Percentiles rank a stretch among this genome's conserved stretches.
phyloP scores from a whole-genome alignment of 192 early-diverging fungal species.

The Mortierella antarctica region DNA sequence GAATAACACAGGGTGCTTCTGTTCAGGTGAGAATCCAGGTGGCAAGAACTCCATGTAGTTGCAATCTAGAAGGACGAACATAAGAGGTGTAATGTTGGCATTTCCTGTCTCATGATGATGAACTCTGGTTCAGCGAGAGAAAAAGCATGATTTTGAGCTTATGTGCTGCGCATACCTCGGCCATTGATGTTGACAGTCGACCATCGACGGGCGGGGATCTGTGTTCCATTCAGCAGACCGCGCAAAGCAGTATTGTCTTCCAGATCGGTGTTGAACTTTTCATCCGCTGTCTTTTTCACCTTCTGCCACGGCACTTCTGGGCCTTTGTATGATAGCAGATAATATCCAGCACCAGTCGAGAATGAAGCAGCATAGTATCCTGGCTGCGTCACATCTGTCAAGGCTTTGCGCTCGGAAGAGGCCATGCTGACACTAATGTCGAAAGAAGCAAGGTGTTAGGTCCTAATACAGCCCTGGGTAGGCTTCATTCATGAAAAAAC shows the following conservation, averaged over 20 bases:
- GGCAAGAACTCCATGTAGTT: constrained; percentile 87
- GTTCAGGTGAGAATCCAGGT: constrained; percentile 76
- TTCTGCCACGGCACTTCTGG: constrained; percentile 86
- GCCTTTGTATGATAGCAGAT: constrained; percentile 81
- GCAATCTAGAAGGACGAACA: constrained; percentile 54
- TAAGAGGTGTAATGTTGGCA: not conserved
- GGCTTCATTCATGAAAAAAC: not conserved
- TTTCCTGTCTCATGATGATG: not conserved
- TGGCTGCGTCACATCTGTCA: constrained; percentile 54
- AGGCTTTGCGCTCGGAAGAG: constrained; percentile 24
- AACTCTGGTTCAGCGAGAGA: too few relatives aligned
- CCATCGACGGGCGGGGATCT: constrained; percentile 67
- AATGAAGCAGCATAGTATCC: constrained; percentile 80
- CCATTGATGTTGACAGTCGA: constrained; percentile 55
- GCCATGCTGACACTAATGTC: constrained; percentile 37
- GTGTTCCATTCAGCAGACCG: constrained; percentile 60
- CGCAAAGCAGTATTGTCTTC: constrained; percentile 66
- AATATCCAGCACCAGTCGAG: constrained; percentile 79
- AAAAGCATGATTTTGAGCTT: not conserved
- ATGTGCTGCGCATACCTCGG: not conserved
- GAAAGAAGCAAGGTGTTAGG: constrained; percentile 6
- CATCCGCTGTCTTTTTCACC: constrained; percentile 66
- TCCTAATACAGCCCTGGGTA: not conserved
- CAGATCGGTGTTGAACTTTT: constrained; percentile 64
- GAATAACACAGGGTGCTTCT: constrained; percentile 90